These are phyloP conservation scores for Davidsoniella australis DNA, from an alignment of 2,329 filamentous ascomycete species.

Conservation along the genomic window DNA sequence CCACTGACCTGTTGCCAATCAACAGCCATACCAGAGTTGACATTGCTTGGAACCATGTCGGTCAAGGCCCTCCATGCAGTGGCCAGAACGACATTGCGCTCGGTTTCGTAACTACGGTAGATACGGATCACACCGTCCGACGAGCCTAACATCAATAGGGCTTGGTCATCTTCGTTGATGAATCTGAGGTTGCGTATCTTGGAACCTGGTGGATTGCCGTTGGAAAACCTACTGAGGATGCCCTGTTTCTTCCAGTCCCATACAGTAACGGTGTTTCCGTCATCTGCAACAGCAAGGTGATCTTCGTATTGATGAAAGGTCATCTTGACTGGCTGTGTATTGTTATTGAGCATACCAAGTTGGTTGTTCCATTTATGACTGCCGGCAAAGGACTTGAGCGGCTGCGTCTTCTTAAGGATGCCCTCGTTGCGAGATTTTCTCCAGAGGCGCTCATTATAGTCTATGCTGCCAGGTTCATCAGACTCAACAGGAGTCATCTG, in stretches of 20 bases:
- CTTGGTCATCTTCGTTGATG: constrained; percentile 96
- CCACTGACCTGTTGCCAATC: constrained; percentile 99
- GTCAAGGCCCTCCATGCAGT: constrained; percentile 84
- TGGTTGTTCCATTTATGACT: constrained; percentile 76
- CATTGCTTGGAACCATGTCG: constrained; percentile 83
- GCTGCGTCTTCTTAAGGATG: constrained; percentile 83
- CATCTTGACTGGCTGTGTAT: constrained; percentile 79
- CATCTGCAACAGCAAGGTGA: constrained; percentile 83
- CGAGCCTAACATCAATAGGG: constrained; percentile 83
- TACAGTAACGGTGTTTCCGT: constrained; percentile 73
- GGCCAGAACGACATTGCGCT: constrained; percentile 62
- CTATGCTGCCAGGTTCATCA: constrained; percentile 86
- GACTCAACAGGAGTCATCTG: constrained; percentile 96
- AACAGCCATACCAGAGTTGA: constrained; percentile 89
- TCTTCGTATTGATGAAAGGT: constrained; percentile 97
- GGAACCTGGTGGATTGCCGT: constrained; percentile 80
- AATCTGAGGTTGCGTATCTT: constrained; percentile 91
- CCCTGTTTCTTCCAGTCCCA: constrained; percentile 82
- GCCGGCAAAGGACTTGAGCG: constrained; percentile 75
- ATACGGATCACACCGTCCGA: constrained; percentile 89
- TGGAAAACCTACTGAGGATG: constrained; percentile 71
- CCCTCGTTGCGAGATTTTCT: constrained; percentile 79
- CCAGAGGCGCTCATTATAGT: constrained; percentile 94
- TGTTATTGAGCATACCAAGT: constrained; percentile 71
- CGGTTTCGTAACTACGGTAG: constrained; percentile 77